A percentile compares a stretch with the other conserved stretches of the same genome.
phyloP scores from a whole-genome alignment of 2,329 filamentous ascomycete species.

The Colletotrichum sp. region DNA sequence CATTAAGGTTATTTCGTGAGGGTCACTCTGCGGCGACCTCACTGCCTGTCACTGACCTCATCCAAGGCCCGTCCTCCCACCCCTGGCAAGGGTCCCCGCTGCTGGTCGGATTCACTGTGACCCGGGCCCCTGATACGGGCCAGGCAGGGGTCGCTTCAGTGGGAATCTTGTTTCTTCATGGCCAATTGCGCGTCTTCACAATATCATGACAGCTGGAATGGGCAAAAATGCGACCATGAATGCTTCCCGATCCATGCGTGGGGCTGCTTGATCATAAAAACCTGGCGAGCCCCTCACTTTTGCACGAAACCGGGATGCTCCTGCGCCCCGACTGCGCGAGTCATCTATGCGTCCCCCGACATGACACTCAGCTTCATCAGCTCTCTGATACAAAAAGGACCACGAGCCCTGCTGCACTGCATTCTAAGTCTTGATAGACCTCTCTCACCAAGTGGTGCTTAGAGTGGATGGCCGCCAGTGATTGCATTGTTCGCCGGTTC shows the following conservation, averaged over 20 bases:
- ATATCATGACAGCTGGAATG: neutral
- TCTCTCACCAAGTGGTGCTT: neutral
- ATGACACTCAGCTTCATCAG: neutral
- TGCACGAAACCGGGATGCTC: neutral
- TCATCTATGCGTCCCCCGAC: neutral
- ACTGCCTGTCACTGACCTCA: constrained; percentile 1
- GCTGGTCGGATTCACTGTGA: neutral
- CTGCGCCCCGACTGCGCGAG: neutral
- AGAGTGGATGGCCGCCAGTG: neutral
- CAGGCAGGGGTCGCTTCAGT: neutral
- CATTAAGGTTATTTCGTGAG: constrained; percentile 18
- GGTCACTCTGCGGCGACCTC: neutral
- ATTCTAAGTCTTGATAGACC: neutral
- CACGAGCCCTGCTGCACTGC: neutral
- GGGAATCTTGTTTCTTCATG: neutral
- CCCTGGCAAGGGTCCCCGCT: neutral
- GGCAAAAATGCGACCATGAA: neutral
- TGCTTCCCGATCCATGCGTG: neutral
- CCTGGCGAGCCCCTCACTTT: neutral
- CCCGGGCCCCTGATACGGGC: constrained; percentile 6
- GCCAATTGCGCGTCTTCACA: neutral
- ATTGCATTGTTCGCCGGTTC: neutral
- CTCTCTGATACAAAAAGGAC: neutral
- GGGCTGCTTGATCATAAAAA: neutral
- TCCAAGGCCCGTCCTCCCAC: neutral